Percentiles rank a stretch among this genome's conserved stretches.
phyloP scores from a whole-genome alignment of 345 rosid genomes.

The Microcos paniculata region DNA sequence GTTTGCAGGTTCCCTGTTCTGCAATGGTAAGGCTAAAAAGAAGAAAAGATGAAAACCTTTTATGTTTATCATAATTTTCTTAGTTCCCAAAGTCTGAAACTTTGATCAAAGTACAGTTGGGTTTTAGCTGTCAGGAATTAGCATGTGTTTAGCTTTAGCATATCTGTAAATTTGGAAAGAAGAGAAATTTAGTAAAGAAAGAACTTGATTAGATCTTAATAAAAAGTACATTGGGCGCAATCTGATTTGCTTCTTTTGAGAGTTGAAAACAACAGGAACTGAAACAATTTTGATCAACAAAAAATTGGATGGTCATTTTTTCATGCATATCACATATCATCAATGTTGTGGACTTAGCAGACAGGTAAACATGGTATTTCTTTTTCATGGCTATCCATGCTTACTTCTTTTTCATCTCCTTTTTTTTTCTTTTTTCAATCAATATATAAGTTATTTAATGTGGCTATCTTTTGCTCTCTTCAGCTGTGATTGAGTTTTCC shows the following conservation, averaged over 20 bases:
- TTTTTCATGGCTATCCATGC: constrained; percentile 9
- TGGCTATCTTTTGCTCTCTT: not conserved
- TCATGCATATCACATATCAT: constrained; percentile 18
- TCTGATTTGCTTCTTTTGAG: not conserved
- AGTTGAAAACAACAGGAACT: constrained; percentile 20
- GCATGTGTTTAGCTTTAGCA: constrained; percentile 43
- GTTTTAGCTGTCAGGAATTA: constrained; percentile 38
- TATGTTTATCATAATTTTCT: constrained; percentile 9
- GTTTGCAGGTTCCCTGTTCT: constrained; percentile 60
- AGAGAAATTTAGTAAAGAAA: constrained; percentile 8
- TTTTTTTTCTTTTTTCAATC: not conserved
- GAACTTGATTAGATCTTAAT: constrained; percentile 25
- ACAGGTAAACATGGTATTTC: constrained; percentile 35
- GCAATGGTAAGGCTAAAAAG: constrained; percentile 64
- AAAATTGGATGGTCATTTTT: constrained; percentile 17
- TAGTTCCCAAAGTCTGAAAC: constrained; percentile 20
- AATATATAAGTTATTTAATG: not conserved
- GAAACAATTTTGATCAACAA: not conserved
- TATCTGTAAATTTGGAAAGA: constrained; percentile 33
- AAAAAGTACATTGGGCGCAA: not conserved
- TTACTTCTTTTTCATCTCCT: not conserved
- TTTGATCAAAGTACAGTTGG: constrained; percentile 39
- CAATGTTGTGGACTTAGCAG: constrained; percentile 36
- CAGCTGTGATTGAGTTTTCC: not conserved
- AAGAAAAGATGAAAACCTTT: constrained; percentile 46